Percentiles rank a stretch among this genome's conserved stretches.
These are phyloP conservation scores for Astragalus glycyphyllos DNA, from an alignment of 306 rosid species.

Conservation along the genomic window DNA sequence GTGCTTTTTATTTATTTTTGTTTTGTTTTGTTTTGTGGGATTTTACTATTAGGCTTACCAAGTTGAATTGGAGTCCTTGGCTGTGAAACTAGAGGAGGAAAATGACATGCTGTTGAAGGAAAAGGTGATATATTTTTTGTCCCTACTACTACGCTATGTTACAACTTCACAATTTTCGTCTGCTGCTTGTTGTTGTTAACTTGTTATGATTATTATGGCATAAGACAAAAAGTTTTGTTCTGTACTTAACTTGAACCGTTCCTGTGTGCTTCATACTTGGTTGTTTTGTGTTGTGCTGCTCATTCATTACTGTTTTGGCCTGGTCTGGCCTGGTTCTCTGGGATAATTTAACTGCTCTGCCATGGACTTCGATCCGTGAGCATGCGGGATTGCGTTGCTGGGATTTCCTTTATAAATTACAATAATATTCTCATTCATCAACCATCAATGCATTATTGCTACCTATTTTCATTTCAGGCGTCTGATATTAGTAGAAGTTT, in stretches of 20 bases:
- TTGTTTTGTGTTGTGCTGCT: slow-evolving; percentile 14
- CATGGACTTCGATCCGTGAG: background rate
- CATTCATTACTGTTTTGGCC: background rate
- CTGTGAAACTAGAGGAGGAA: slow-evolving; percentile 82
- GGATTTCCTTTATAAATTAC: background rate
- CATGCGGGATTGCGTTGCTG: slow-evolving; percentile 20
- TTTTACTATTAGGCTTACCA: slow-evolving; percentile 92
- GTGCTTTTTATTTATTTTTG: background rate
- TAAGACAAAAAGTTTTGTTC: slow-evolving; percentile 3
- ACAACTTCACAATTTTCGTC: background rate
- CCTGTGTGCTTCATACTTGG: slow-evolving; percentile 9
- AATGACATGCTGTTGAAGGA: slow-evolving; percentile 75
- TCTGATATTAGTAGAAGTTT: background rate
- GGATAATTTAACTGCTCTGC: slow-evolving; percentile 10
- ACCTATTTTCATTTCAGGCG: background rate
- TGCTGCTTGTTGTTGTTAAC: slow-evolving; percentile 15
- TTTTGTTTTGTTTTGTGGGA: slow-evolving; percentile 4
- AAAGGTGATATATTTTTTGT: slow-evolving; percentile 58
- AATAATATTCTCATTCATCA: slow-evolving; percentile 11
- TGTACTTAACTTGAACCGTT: slow-evolving; percentile 6
- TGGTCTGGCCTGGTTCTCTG: slow-evolving; percentile 12
- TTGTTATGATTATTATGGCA: background rate
- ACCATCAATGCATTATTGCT: background rate
- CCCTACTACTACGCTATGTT: background rate
- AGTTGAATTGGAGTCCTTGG: slow-evolving; percentile 82